A percentile compares a stretch with the other conserved stretches of the same genome.
These are phyloP conservation scores for Suillus ampliporus DNA, from an alignment of 768 basidiomycete genomes.

Conservation along the genomic window DNA sequence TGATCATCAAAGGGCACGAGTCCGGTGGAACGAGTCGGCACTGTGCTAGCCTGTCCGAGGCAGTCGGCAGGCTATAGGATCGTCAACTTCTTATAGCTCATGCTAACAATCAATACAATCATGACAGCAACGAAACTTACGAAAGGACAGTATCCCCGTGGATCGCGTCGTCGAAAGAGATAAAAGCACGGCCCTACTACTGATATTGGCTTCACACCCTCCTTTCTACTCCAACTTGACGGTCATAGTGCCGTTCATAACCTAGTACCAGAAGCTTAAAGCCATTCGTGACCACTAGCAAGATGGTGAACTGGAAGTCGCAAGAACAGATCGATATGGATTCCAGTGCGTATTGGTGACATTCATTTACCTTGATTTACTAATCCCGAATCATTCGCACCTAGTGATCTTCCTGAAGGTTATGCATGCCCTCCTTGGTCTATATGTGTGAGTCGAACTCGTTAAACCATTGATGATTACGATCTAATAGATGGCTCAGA, in stretches of 20 bases:
- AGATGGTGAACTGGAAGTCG: constrained; percentile 50
- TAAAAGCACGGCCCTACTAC: neutral
- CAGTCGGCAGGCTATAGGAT: neutral
- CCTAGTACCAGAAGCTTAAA: neutral
- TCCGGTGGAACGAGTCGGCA: neutral
- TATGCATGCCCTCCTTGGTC: constrained; percentile 50
- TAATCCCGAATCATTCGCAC: constrained; percentile 10
- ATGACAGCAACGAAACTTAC: neutral
- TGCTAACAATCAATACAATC: neutral
- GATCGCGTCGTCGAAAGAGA: neutral
- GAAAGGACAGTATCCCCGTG: neutral
- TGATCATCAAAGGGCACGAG: neutral
- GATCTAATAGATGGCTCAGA: constrained; percentile 25
- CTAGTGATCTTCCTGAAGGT: constrained; percentile 46
- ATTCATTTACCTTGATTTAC: constrained; percentile 3
- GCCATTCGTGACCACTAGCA: constrained; percentile 5
- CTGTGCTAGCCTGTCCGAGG: neutral
- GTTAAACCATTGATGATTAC: neutral
- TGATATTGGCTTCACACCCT: neutral
- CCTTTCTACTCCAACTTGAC: constrained; percentile 7
- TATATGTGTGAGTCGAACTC: constrained; percentile 46
- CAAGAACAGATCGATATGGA: constrained; percentile 42
- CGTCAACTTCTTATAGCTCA: neutral
- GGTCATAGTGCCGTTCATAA: neutral
- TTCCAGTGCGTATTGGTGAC: constrained; percentile 33